Conservation (phyloP, 73 alveolate genomes). For the Tetrahymena elliotti region DNA sequence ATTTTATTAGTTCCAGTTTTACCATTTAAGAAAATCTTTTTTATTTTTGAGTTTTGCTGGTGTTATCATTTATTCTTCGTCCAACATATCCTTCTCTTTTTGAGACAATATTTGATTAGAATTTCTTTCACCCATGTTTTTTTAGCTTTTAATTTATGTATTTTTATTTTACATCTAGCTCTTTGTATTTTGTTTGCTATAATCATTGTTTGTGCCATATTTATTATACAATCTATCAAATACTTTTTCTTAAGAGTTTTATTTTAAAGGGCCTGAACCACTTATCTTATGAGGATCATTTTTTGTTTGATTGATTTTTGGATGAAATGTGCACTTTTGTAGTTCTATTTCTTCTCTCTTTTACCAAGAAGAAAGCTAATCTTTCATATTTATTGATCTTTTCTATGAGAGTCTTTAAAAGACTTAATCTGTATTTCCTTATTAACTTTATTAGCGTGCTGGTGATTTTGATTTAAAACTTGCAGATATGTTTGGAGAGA, state of each 20-base stretch:
- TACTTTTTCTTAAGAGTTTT: neutral
- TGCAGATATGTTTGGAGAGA: neutral
- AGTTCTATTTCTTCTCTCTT: neutral
- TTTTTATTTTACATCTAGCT: neutral
- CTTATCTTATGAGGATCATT: neutral
- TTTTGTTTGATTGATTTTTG: neutral
- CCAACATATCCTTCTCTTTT: neutral
- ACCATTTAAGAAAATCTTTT: neutral
- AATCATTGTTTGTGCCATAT: neutral
- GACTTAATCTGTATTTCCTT: neutral
- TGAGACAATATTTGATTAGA: neutral
- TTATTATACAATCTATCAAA: neutral
- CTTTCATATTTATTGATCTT: neutral
- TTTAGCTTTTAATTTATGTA: neutral
- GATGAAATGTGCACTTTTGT: neutral
- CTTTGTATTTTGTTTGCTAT: neutral
- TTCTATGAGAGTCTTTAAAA: neutral
- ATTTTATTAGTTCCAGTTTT: neutral
- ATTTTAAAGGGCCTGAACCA: neutral
- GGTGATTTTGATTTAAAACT: neutral
- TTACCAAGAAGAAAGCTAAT: neutral
- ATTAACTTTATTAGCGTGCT: neutral
- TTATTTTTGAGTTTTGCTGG: neutral
- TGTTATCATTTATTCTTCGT: neutral
- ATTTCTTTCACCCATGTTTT: neutral